Base-by-base conservation (phyloP, 176 grass and related monocot species). In the Triticum urartu region DNA sequence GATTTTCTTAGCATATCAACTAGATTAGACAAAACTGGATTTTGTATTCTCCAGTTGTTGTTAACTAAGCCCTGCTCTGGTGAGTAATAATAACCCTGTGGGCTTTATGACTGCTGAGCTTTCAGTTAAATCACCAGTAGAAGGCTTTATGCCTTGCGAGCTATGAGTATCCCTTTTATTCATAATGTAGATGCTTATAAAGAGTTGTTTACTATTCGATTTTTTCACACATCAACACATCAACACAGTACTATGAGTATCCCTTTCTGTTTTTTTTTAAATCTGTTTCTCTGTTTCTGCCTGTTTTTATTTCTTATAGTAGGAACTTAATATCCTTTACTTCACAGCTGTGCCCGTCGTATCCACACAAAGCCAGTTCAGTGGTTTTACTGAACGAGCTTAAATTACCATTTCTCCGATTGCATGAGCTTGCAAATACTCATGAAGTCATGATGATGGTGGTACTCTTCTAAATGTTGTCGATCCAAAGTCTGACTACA, bases 401-500 rank as follows among this genome's bases (percentile, higher is more conserved):
- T 65, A 98, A 92, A 80, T 95, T 86, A 21, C 93, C 96, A 14
- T 30, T 30, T 30, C 28, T 30, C 28, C 28, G 28, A 30, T 30
- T 2, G 28, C 28, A 30, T 30, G 28, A 30, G 28, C 28, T 2
- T 30, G 28, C 28, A 30, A 30, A 0, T 87, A 70, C 79, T 64
- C 82, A 75, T 62, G 96, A 91, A 48, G 47, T 48, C 47, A 14
- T 48, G 47, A 54, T 20, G 52, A 56, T 80, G 94, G 92, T 18
- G 83, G 76, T 52, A 69, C 91, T 80, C 92, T 92, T 83, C 68
- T 94, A 61, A 89, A 91, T 85, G 94, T 99, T 85, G 97, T 92
- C 9, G 94, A 99, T 68, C 97, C 94, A 17, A 89, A 87, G 34
- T 99, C 92, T 88, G 97, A 99, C 72, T 96, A 93, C 40, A 90